These are phyloP conservation scores for Akanthomyces lecanii DNA, from an alignment of 2,329 filamentous ascomycete species.

Conservation along the genomic window DNA sequence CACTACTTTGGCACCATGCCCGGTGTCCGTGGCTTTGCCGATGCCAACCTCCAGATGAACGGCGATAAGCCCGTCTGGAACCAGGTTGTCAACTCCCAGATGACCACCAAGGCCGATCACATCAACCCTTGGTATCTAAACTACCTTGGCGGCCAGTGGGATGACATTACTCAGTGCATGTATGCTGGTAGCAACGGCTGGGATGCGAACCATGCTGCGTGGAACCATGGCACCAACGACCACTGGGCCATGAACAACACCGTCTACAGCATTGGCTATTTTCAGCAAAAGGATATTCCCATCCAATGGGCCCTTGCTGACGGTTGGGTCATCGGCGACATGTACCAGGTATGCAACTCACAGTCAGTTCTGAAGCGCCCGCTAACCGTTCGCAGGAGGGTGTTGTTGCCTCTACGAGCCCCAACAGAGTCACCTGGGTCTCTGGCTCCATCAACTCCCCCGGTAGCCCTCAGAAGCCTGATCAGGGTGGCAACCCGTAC, in stretches of 20 bases:
- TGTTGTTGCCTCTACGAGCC: constrained; percentile 48
- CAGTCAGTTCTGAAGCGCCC: constrained; percentile 37
- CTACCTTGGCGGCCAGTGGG: constrained; percentile 47
- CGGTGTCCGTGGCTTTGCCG: constrained; percentile 50
- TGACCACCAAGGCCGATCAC: constrained; percentile 37
- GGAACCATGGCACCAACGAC: constrained; percentile 48
- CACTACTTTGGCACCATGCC: constrained; percentile 55
- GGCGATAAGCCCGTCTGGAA: constrained; percentile 42
- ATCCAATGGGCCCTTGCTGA: constrained; percentile 53
- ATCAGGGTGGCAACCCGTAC: constrained; percentile 41
- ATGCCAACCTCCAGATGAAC: constrained; percentile 52
- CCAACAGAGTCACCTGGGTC: constrained; percentile 48
- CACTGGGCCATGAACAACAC: constrained; percentile 52
- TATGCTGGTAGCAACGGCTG: constrained; percentile 48
- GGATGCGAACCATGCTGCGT: constrained; percentile 46
- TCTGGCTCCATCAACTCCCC: constrained; percentile 49
- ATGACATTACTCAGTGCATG: constrained; percentile 52
- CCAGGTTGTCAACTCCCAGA: constrained; percentile 38
- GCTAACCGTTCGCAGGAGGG: constrained; percentile 34
- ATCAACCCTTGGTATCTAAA: constrained; percentile 53
- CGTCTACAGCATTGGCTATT: constrained; percentile 49
- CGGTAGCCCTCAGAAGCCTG: constrained; percentile 37
- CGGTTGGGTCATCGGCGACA: constrained; percentile 51
- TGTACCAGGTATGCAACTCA: constrained; percentile 39
- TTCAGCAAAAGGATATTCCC: constrained; percentile 48